Base-by-base conservation (phyloP, 192 early-diverging fungal genomes). In the Entophlyctis luteolus region DNA sequence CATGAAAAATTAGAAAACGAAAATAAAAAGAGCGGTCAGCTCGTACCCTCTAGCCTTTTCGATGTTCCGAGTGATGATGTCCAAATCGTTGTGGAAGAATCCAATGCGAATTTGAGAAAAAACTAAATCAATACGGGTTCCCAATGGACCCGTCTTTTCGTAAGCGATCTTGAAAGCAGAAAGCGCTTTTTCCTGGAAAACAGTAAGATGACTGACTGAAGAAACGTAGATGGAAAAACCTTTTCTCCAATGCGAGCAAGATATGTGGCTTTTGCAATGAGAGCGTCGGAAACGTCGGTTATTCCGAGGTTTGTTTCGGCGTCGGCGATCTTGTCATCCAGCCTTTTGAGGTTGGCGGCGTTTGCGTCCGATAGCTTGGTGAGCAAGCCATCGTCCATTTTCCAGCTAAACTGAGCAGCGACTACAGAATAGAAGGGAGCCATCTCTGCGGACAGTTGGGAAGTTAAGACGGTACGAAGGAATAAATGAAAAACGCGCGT, bases 251-350 rank as follows among this genome's bases (percentile, higher is more conserved):
- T 99, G 68, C 91, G 86, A 23, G 95, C 87, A 56, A 93, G 82
- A 47, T 91, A 94, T 67, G 91, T 84, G 8, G 97, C 97, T 55
- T 93, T 90, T 22, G 91, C 89, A 55, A 94, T 86, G 68, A 96
- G 79, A 28, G 90, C 85, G 54, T 94, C 91, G 48, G 84, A 86
- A 62, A 92, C 84, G 65, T 96, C 81, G 67, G 95, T 91, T 60
- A 97, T 94, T 42, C 97, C 97, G 55, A 94, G 75, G 67, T 96
- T 96, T 62, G 91, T 82, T 72, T 93, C 90, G 14, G 97, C 95
- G 67, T 95, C 95, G 66, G 86, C 85, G 14, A 93, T 75, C 58
- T 88, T 87, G 42, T 87, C 93, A 42, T 97, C 93, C 46, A 97
- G 84, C 42, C 75, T 75, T 46, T 87, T 85, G 45, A 95, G 74